Base-by-base conservation (phyloP, 1,284 basidiomycete genomes). In the Sporisorium graminicola region DNA sequence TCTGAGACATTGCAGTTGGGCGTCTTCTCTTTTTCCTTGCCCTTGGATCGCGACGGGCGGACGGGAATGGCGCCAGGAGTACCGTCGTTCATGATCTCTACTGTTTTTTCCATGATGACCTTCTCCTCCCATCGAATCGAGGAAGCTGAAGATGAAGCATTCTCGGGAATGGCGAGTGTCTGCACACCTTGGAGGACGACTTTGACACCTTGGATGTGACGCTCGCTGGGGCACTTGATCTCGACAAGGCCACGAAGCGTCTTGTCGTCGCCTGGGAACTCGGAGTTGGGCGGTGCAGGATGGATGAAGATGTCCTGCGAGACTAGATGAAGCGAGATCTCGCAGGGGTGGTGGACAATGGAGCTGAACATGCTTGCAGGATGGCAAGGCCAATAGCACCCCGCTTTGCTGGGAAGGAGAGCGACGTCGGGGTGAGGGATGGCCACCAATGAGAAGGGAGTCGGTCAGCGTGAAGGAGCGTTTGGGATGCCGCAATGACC, bases 221-320 rank as follows among this genome's bases (percentile, higher is more conserved):
- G 76, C 43, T 84, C 82, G 35, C 71, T 78, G 13, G 83, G 83
- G 20, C 78, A 78, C 44, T 81, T 78, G 59, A 85, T 79, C 65
- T 85, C 84, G 35, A 85, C 79, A 22, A 85, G 71, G 31, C 84
- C 84, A 20, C 73, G 67, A n/a, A 85, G 75, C 3, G 80, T 78
- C 73, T 85, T 71, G 74, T 85, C 84, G 35, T 83, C 67, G 35
- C 77, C 80, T 16, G 82, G 79, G 12, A 74, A 29, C 37, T 81
- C 79, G n/a, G 62, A 37, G 37, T 72, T 70, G 22, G 73, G 67
- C 2, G 78, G 76, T 16, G 83, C 75, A 18, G 81, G 81, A 47
- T 79, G 74, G 53, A 84, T 58, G 62, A 84, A 84, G 60, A 85
- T 72, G 60, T 84, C 80, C 29, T 83, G 79, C 33, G 76, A 76